Evolutionary conservation across 805 yeast genomes (phyloP).

Genomic region (Debaryomyces castellii): DNA sequence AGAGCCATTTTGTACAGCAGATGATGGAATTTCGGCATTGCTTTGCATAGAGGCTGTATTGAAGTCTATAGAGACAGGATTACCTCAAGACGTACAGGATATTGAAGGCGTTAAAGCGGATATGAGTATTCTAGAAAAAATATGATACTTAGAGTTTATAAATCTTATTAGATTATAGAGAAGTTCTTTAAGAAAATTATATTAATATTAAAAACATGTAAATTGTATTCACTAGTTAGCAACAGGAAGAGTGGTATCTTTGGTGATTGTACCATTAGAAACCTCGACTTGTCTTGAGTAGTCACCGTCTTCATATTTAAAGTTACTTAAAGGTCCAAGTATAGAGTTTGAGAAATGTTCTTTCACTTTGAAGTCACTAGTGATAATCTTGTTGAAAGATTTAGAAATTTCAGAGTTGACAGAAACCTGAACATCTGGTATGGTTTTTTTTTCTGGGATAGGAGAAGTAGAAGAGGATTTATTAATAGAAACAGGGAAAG

Average conservation of each 20-base stretch:
- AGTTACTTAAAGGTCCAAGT: slow-evolving; percentile 11
- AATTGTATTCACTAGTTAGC: background rate
- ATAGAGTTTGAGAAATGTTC: slow-evolving; percentile 10
- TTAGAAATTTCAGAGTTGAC: slow-evolving; percentile 5
- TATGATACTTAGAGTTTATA: too few relatives aligned
- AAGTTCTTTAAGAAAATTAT: too few relatives aligned
- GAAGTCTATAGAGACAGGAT: slow-evolving; percentile 31
- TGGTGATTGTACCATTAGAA: slow-evolving; percentile 13
- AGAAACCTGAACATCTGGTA: slow-evolving; percentile 6
- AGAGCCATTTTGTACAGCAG: slow-evolving; percentile 31
- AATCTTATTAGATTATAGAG: too few relatives aligned
- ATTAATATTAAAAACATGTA: background rate
- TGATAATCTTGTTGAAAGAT: slow-evolving; percentile 7
- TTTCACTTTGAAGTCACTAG: slow-evolving; percentile 7
- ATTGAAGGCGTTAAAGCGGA: slow-evolving; percentile 22
- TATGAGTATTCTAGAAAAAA: slow-evolving; percentile 13
- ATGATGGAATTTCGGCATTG: slow-evolving; percentile 38
- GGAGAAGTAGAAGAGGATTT: slow-evolving; percentile 7
- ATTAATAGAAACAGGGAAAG: slow-evolving; percentile 11
- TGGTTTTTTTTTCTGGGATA: background rate
- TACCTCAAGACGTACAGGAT: slow-evolving; percentile 29
- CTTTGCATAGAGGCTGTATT: slow-evolving; percentile 37
- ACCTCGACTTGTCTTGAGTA: slow-evolving; percentile 12
- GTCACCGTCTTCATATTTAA: slow-evolving; percentile 3
- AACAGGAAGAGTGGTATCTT: slow-evolving; percentile 3